Evolutionary conservation across 2,329 filamentous ascomycete genomes (phyloP), one percentile per base, ranked within the genome.

Genomic region (Aureobasidium musti): DNA sequence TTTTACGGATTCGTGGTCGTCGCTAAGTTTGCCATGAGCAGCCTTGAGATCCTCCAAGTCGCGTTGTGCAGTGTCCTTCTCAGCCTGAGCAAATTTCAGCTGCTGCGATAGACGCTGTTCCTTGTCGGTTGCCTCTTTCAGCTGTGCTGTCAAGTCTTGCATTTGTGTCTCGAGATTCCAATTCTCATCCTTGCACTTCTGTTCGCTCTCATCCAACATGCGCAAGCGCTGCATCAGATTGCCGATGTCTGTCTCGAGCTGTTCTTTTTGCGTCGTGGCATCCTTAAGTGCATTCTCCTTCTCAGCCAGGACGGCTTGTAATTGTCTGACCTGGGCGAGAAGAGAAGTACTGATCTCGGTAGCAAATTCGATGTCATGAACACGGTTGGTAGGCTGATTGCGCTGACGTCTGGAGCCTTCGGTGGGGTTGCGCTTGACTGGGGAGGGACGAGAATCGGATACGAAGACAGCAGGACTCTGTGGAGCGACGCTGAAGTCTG

Each of bases 361-460:
- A n/a, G 94, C 95, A 74, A 99, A 96, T 73, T 97, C 92, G 74
- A 99, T 96, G 74, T 99, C 95, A 76, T 98, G 92, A 14, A 96
- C 89, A 61, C 93, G 88, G 75, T 89, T 95, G 11, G 90, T 86
- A 2, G 91, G 91, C 75, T 97, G 94, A 72, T 98, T 98, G 66
- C 95, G 87, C 75, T 95, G 86, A 76, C 93, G 95, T 71, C 94
- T 87, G 5, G 74, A 75, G 71, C 91, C 94, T 10, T 95, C 91
- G 72, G 85, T 90, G 69, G 96, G 83, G 14, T 37, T 30, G 45
- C 59, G 59, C 79, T 98, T 99, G 50, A 91, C 92, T 2, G 94
- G 94, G 28, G 94, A 97, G 21, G 59, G n/a, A 2, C 59, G 59
- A 1, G 91, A 91, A 75, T 94, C 90, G 73, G 89, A 91, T 72